Conservation (phyloP, 768 basidiomycete species). For the Crucibulum laeve region DNA sequence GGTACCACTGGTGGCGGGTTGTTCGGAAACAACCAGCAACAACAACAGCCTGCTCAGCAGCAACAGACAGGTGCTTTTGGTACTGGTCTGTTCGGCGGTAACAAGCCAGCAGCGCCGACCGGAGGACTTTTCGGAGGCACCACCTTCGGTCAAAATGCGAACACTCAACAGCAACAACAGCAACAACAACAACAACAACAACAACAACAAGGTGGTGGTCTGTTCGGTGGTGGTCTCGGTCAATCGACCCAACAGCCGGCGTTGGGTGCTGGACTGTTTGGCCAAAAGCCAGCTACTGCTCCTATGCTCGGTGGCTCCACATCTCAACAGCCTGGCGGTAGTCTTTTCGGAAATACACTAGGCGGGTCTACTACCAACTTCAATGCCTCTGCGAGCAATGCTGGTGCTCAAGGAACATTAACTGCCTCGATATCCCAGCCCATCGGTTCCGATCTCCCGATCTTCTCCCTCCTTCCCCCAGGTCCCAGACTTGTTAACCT, state of each 20-base stretch:
- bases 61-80: slow-evolving; percentile 22
- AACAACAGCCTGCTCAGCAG: slow-evolving; percentile 27
- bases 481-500: slow-evolving; percentile 60
- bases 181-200: slow-evolving; percentile 31
- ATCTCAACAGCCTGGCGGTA: slow-evolving; percentile 31
- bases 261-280: slow-evolving; percentile 49
- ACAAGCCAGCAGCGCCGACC: slow-evolving; percentile 33
- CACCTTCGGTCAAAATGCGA: slow-evolving; percentile 35
- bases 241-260: slow-evolving; percentile 39
- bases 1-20: slow-evolving; percentile 1
- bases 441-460: slow-evolving; percentile 65
- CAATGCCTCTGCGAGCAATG: slow-evolving; percentile 33
- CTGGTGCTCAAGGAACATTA: slow-evolving; percentile 54
- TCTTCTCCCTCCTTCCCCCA: slow-evolving; percentile 72
- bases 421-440: slow-evolving; percentile 89
- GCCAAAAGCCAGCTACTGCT: slow-evolving; percentile 47
- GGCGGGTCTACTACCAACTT: slow-evolving; percentile 12
- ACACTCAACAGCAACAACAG: slow-evolving; percentile 28
- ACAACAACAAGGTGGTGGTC: slow-evolving; percentile 15
- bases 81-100: slow-evolving; percentile 33
- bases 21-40: slow-evolving; percentile 14
- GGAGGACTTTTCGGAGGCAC: slow-evolving; percentile 30
- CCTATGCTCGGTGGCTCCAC: slow-evolving; percentile 37
- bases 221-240: slow-evolving; percentile 53
- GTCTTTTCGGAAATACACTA: slow-evolving; percentile 29